Evolutionary conservation across 306 rosid species (phyloP).

Genomic region (Vigna hirtella): DNA sequence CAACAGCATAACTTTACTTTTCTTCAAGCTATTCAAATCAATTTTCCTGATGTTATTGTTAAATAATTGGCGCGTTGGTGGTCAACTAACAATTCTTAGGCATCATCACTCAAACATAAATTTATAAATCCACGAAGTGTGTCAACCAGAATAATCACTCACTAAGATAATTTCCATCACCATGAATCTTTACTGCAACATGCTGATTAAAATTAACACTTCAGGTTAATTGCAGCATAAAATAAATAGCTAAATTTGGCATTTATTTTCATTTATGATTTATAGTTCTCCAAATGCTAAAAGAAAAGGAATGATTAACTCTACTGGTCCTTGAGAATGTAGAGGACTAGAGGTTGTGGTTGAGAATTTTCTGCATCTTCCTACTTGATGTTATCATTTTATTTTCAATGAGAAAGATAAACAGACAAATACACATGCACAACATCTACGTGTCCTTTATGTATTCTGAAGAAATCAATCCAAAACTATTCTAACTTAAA

Average conservation of each 20-base stretch:
- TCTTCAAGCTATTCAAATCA: slow-evolving; percentile 33
- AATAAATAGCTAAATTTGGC: slow-evolving; percentile 15
- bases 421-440: slow-evolving; percentile 12
- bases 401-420: slow-evolving; percentile 25
- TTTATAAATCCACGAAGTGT: slow-evolving; percentile 9
- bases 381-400: neutral
- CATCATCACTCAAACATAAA: slow-evolving; percentile 19
- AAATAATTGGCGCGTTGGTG: neutral
- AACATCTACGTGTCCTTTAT: slow-evolving; percentile 16
- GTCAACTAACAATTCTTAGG: slow-evolving; percentile 10
- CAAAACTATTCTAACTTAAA: slow-evolving; percentile 1
- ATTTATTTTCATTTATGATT: slow-evolving; percentile 26
- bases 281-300: slow-evolving; percentile 23
- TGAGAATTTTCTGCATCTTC: slow-evolving; percentile 14
- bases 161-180: slow-evolving; percentile 1
- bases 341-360: slow-evolving; percentile 12
- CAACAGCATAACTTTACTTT: slow-evolving; percentile 1
- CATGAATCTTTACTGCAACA: slow-evolving; percentile 19
- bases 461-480: slow-evolving; percentile 1
- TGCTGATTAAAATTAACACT: slow-evolving; percentile 3
- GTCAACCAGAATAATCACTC: slow-evolving; percentile 7
- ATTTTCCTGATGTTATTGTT: slow-evolving; percentile 12
- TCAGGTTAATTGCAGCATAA: slow-evolving; percentile 19
- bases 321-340: slow-evolving; percentile 10
- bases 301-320: slow-evolving; percentile 1